Conservation (phyloP, 2,329 filamentous ascomycete species). For the Huntiella moniliformis region DNA sequence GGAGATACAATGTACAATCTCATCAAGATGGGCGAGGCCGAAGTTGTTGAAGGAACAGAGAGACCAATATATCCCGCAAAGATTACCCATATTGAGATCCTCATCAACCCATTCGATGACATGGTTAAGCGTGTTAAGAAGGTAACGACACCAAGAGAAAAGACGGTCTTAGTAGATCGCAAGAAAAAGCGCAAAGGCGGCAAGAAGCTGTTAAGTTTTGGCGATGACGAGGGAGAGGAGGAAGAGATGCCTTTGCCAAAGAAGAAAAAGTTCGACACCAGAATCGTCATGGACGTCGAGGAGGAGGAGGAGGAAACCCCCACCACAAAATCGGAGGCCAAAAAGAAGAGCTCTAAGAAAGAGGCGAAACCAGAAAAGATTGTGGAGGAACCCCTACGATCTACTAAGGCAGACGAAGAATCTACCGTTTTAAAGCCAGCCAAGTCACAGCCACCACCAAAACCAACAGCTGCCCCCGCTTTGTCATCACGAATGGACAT, state of each 20-base stretch:
- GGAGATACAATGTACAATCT: constrained; percentile 94
- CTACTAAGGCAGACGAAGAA: background rate
- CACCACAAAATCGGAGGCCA: background rate
- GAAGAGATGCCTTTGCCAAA: constrained; percentile 41
- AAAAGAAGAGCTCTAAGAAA: constrained; percentile 7
- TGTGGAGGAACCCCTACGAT: background rate
- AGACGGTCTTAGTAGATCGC: constrained; percentile 25
- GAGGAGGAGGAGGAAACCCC: constrained; percentile 13
- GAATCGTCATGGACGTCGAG: constrained; percentile 44
- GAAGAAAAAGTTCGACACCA: constrained; percentile 61
- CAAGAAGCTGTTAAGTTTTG: constrained; percentile 55
- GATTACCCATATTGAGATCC: constrained; percentile 53
- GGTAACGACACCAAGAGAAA: constrained; percentile 22
- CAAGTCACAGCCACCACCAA: no score
- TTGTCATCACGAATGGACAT: background rate
- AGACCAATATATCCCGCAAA: constrained; percentile 72
- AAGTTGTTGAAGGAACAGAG: constrained; percentile 61
- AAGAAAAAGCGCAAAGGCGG: constrained; percentile 54
- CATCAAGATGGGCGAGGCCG: constrained; percentile 78
- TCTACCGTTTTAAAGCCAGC: no score
- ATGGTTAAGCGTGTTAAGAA: constrained; percentile 48
- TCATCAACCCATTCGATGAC: constrained; percentile 67
- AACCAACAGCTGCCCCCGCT: background rate
- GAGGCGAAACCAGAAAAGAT: background rate
- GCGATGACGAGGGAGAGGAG: constrained; percentile 51